Evolutionary conservation across 495 filamentous ascomycete species (phyloP), one percentile per base, ranked within the genome.

Genomic region (Cercophora newfieldiana): DNA sequence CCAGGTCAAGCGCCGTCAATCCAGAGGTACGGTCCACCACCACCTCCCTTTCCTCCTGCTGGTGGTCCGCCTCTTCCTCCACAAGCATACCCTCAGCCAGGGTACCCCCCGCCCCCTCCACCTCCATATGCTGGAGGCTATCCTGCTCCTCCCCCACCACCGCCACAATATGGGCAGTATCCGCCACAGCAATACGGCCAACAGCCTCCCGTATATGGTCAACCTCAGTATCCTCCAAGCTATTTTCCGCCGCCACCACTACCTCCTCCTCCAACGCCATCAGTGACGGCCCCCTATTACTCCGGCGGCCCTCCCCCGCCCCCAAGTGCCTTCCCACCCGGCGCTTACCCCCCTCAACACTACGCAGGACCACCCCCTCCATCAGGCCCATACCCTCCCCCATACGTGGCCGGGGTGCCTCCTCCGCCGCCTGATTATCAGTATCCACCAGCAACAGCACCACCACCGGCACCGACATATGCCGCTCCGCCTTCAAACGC

Each of bases 11-110:
- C 49, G 16, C 69, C 54, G 21, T 14, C 54, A 7, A 26, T 28
- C 6, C 26, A 28, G 21, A 31, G 54, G 21, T 22, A 22, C 24
- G 22, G 16, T 7, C 79, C 73, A 54, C 66, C 73, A 54, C 66
- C 75, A 37, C 71, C 74, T 1, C 68, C 75, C 7, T 74, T 70
- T 50, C 77, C 76, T 12, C 64, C 77, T 7, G 70, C 72, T 21
- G 65, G 67, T 55, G 65, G 71, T 19, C 75, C 71, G 12, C 67
- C 66, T 28, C 74, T 71, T 60, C 74, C 71, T 18, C 68, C 56
- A 19, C 69, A 65, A 19, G 66, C 47, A 0, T 72, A 74, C 44
- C 30, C 66, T 30, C 69, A 47, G 2, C 56, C 68, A 7, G 49
- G 66, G 28, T 77, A 73, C 48, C 68, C 66, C 3, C 62, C 73